A percentile compares a stretch with the other conserved stretches of the same genome.
phyloP scores from a whole-genome alignment of 2,329 filamentous ascomycete species.

The Fusarium verrucosum region DNA sequence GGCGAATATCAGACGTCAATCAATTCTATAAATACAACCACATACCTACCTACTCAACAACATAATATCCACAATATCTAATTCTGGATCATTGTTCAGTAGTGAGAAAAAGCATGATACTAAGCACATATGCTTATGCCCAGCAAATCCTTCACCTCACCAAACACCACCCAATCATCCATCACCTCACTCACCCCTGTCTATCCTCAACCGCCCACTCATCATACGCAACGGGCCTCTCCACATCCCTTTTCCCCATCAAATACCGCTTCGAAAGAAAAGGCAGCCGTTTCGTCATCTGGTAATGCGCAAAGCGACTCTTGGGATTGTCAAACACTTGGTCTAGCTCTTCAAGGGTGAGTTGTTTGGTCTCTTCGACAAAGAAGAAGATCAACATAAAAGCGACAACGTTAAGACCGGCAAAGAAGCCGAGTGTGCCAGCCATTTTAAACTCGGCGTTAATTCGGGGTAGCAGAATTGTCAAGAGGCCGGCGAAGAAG shows the following conservation, averaged over 20 bases:
- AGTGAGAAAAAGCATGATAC: background rate
- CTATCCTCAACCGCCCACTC: constrained; percentile 9
- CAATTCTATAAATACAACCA: too few relatives aligned
- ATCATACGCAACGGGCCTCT: constrained; percentile 6
- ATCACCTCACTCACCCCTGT: background rate
- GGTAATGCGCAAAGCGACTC: constrained; percentile 51
- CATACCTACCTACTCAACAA: too few relatives aligned
- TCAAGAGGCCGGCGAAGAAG: constrained; percentile 57
- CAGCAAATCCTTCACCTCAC: background rate
- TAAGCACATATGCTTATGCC: background rate
- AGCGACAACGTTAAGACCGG: constrained; percentile 56
- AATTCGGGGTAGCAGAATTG: constrained; percentile 53
- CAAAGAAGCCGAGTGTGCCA: constrained; percentile 54
- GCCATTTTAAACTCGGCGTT: constrained; percentile 40
- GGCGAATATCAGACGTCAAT: constrained; percentile 6
- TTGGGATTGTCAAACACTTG: constrained; percentile 45
- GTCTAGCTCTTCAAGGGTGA: constrained; percentile 54
- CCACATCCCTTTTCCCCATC: background rate
- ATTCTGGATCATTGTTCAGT: too few relatives aligned
- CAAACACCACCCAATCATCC: background rate
- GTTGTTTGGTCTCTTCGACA: constrained; percentile 59
- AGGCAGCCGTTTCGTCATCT: constrained; percentile 48
- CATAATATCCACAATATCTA: too few relatives aligned
- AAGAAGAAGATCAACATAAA: constrained; percentile 58
- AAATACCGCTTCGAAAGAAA: constrained; percentile 45